These are phyloP conservation scores for Dimocarpus longan DNA, from an alignment of 345 rosid genomes.

Conservation along the genomic window DNA sequence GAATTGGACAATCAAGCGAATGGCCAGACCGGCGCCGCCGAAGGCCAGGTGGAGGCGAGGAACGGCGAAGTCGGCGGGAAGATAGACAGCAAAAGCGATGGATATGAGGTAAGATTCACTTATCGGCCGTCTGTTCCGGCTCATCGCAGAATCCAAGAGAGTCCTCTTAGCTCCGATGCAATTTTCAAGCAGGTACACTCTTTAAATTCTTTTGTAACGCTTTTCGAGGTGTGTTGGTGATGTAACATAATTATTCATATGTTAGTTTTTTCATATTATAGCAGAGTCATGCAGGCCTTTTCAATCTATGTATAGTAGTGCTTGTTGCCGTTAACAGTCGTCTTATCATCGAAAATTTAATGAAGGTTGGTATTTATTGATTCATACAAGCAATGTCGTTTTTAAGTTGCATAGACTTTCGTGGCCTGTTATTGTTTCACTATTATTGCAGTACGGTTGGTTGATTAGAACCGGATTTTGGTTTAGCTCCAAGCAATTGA, in stretches of 20 bases:
- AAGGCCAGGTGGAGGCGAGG: conserved; percentile 21
- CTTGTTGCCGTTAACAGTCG: conserved; percentile 96
- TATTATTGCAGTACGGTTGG: conserved; percentile 86
- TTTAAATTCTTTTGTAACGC: neutral
- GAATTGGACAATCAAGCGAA: conserved; percentile 16
- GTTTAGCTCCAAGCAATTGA: conserved; percentile 84
- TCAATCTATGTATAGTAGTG: conserved; percentile 95
- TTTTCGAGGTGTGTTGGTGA: neutral
- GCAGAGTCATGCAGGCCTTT: conserved; percentile 99
- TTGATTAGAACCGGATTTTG: conserved; percentile 85
- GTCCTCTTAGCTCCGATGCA: conserved; percentile 88
- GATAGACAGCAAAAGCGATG: conserved; percentile 35
- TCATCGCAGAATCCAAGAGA: conserved; percentile 68
- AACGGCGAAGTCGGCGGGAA: conserved; percentile 22
- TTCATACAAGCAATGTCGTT: neutral
- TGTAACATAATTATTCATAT: neutral
- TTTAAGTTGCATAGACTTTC: neutral
- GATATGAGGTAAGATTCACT: conserved; percentile 42
- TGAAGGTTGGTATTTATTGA: conserved; percentile 65
- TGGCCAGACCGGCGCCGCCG: conserved; percentile 23
- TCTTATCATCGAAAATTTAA: conserved; percentile 90
- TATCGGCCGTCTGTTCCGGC: conserved; percentile 83
- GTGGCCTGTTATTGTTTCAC: neutral
- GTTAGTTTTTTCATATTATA: conserved; percentile 9
- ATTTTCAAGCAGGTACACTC: conserved; percentile 73